phyloP scores from a whole-genome alignment of 768 basidiomycete species.

The Crassisporium funariophilum region DNA sequence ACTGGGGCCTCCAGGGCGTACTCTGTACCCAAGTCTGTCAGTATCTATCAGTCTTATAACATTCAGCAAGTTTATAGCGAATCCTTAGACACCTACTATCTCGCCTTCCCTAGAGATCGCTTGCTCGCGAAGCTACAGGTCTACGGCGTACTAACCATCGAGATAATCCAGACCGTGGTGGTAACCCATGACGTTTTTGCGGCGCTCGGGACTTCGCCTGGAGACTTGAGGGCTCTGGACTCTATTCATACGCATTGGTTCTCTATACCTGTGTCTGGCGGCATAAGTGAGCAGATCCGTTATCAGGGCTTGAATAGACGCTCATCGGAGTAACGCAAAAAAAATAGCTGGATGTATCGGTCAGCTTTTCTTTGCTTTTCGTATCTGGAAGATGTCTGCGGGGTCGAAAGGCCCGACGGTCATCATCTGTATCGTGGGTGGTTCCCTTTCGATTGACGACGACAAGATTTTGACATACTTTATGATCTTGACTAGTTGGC shows the following conservation, averaged over 20 bases:
- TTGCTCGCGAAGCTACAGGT: slow-evolving; percentile 24
- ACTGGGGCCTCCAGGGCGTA: slow-evolving; percentile 29
- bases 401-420: slow-evolving; percentile 17
- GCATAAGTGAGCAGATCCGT: slow-evolving; percentile 25
- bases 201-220: slow-evolving; percentile 19
- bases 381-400: slow-evolving; percentile 27
- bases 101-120: slow-evolving; percentile 33
- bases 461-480: background rate
- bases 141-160: slow-evolving; percentile 23
- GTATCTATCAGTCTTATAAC: background rate
- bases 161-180: slow-evolving; percentile 26
- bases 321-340: background rate
- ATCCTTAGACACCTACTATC: slow-evolving; percentile 28
- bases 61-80: background rate
- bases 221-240: slow-evolving; percentile 15
- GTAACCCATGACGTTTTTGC: slow-evolving; percentile 26
- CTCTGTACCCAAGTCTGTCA: slow-evolving; percentile 23
- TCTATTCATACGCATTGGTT: slow-evolving; percentile 24
- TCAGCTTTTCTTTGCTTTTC: slow-evolving; percentile 33
- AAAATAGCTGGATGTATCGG: slow-evolving; percentile 29
- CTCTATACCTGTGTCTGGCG: slow-evolving; percentile 31
- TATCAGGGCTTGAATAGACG: background rate
- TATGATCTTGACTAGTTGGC: slow-evolving; percentile 17
- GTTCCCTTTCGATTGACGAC: no score
- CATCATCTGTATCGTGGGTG: slow-evolving; percentile 23